Base-by-base conservation (phyloP, 441 rosid genomes). In the Erysimum cheiri region DNA sequence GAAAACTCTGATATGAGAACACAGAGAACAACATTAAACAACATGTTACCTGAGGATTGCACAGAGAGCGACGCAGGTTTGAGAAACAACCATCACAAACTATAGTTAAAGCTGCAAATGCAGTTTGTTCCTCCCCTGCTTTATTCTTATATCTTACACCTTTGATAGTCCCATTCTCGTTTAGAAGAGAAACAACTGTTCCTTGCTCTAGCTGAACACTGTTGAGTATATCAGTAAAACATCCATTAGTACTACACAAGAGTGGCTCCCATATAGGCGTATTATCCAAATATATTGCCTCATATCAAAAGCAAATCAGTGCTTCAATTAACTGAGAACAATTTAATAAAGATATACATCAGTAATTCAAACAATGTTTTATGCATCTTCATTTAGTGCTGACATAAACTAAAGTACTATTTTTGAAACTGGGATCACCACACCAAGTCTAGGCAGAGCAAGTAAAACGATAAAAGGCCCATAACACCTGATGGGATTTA, bases 81-180 rank as follows among this genome's bases (percentile, higher is more conserved):
- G 91, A 92, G 81, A 91, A 89, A 68, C 96, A 89, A 15, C 97
- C 97, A 48, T 91, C 97, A 56, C 96, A 91, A 41, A 92, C 96
- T 60, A 92, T 62, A 15, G 92, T 92, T 44, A 90, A 68, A 36
- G 95, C 86, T 17, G 96, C 91, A 75, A 67, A 80, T 49, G 84
- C 88, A 31, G 73, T 80, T 64, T 80, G 65, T 71, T 83, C 91
- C 69, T 83, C 77, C 1, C 93, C 90, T 57, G 73, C 52, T 72
- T 77, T 90, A 14, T 88, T 85, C 84, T 85, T 90, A 78, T 90
- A 92, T 33, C 76, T 81, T 57, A 92, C 94, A 35, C 95, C 96
- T 78, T 80, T 90, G 59, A 92, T 67, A 39, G 86, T 80, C 13
- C 96, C 90, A 13, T 85, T 78, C 53, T 88, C 91, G 73, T 92